Percentiles rank a stretch among this genome's conserved stretches.
Evolutionary conservation across 2,329 filamentous ascomycete species (phyloP).

Genomic region (Macroventuria anomochaeta): DNA sequence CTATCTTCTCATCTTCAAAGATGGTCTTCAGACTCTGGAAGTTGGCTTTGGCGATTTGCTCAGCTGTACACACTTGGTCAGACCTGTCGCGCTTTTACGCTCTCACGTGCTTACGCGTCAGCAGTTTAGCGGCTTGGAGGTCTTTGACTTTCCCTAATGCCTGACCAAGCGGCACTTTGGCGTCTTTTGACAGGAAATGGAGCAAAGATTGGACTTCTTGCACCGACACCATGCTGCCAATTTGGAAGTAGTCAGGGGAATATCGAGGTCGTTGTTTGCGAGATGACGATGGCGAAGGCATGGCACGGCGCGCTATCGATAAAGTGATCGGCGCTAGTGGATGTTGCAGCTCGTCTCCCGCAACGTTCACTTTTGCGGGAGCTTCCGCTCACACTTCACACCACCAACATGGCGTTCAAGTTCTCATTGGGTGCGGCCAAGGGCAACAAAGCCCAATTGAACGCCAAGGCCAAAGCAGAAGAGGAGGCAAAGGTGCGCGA

Average conservation of each 20-base stretch:
- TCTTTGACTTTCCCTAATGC: slow-evolving; percentile 63
- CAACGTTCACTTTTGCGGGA: slow-evolving; percentile 17
- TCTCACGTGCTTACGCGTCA: slow-evolving; percentile 56
- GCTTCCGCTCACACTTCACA: slow-evolving; percentile 11
- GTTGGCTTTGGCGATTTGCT: slow-evolving; percentile 58
- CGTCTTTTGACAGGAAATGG: slow-evolving; percentile 65
- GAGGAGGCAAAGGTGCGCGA: slow-evolving; percentile 41
- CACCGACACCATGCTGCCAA: slow-evolving; percentile 38
- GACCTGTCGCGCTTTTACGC: slow-evolving; percentile 23
- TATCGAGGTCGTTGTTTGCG: neutral
- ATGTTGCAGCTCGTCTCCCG: slow-evolving; percentile 11
- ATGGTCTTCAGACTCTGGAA: slow-evolving; percentile 52
- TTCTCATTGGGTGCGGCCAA: slow-evolving; percentile 38
- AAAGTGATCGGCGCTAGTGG: slow-evolving; percentile 16
- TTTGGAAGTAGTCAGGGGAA: too few relatives aligned
- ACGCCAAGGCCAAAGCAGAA: slow-evolving; percentile 39
- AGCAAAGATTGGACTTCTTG: slow-evolving; percentile 56
- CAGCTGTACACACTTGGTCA: slow-evolving; percentile 44
- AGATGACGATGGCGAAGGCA: slow-evolving; percentile 3
- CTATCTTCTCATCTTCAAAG: slow-evolving; percentile 60
- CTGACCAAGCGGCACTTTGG: slow-evolving; percentile 61
- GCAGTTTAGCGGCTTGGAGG: slow-evolving; percentile 59
- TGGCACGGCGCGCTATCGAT: slow-evolving; percentile 23
- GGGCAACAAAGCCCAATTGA: slow-evolving; percentile 33
- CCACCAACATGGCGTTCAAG: slow-evolving; percentile 37